Conservation (phyloP, 192 early-diverging fungal genomes). For the Entomortierella beljakovae region DNA sequence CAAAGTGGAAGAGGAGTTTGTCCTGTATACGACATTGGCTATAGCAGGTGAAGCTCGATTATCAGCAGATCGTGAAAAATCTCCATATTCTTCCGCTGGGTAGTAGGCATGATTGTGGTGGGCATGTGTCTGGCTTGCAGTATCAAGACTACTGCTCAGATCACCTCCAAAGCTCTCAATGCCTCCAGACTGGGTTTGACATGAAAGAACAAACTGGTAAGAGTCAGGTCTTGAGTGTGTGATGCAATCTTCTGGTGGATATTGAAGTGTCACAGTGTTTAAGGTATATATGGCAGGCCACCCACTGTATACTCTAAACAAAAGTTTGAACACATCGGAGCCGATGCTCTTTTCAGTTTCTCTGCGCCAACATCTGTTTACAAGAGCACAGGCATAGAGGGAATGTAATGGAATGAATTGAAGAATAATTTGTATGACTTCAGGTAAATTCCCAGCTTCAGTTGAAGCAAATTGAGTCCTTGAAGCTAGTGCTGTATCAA, state of each 20-base stretch:
- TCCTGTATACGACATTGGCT: conserved; percentile 21
- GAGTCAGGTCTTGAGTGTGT: background rate
- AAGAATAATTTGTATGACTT: background rate
- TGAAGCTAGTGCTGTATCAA: background rate
- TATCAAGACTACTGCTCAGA: background rate
- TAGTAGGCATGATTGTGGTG: conserved; percentile 19
- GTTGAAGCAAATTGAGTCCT: background rate
- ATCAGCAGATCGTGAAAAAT: background rate
- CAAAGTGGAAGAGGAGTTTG: background rate
- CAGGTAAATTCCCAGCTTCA: background rate
- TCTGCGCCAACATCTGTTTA: conserved; percentile 10
- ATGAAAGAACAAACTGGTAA: conserved; percentile 27
- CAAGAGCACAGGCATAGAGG: background rate
- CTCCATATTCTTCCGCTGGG: background rate
- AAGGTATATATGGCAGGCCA: conserved; percentile 19
- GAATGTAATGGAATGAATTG: background rate
- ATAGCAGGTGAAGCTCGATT: conserved; percentile 22
- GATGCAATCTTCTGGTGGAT: background rate
- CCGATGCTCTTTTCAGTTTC: background rate
- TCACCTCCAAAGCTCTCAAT: conserved; percentile 12
- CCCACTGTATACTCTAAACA: too few species aligned
- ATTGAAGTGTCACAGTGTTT: conserved; percentile 16
- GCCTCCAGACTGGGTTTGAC: conserved; percentile 11
- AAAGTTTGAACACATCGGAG: too few species aligned
- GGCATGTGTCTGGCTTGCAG: background rate